These are phyloP conservation scores for Cryptococcus hybrid DNA, from an alignment of 1,284 basidiomycete species.

Conservation along the genomic window DNA sequence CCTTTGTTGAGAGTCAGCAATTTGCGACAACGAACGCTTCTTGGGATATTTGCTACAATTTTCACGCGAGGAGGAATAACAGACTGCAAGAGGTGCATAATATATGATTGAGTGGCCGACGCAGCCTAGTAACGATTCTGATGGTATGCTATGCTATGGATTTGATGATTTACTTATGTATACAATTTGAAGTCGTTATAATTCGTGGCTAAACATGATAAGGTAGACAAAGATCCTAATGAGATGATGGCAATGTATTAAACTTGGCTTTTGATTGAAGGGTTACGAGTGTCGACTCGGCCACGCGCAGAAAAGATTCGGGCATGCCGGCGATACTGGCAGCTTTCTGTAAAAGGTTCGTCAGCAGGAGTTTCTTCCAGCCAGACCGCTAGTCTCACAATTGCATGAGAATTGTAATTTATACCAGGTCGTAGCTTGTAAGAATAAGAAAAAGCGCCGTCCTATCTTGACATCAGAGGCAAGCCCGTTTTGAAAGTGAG, in stretches of 20 bases:
- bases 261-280: constrained; percentile 12
- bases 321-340: constrained; percentile 88
- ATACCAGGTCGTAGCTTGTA: constrained; percentile 79
- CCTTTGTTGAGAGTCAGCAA: constrained; percentile 67
- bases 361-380: not conserved
- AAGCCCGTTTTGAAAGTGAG: not conserved
- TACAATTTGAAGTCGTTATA: too few species aligned
- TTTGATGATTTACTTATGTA: too few species aligned
- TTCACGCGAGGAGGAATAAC: not conserved
- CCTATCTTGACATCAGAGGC: constrained; percentile 50
- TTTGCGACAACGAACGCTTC: constrained; percentile 65
- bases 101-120: too few species aligned
- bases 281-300: constrained; percentile 23
- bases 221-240: not conserved
- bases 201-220: not conserved
- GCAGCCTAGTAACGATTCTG: too few species aligned
- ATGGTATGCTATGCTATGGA: too few species aligned
- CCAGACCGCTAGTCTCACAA: constrained; percentile 53
- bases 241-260: not conserved
- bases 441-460: constrained; percentile 75
- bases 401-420: constrained; percentile 86
- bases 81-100: too few species aligned
- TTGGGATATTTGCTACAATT: constrained; percentile 30
- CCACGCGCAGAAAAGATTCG: constrained; percentile 37
- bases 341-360: constrained; percentile 55